Evolutionary conservation across 1,284 basidiomycete genomes (phyloP), one percentile per base, ranked within the genome.

Genomic region (Ganoderma sp.): DNA sequence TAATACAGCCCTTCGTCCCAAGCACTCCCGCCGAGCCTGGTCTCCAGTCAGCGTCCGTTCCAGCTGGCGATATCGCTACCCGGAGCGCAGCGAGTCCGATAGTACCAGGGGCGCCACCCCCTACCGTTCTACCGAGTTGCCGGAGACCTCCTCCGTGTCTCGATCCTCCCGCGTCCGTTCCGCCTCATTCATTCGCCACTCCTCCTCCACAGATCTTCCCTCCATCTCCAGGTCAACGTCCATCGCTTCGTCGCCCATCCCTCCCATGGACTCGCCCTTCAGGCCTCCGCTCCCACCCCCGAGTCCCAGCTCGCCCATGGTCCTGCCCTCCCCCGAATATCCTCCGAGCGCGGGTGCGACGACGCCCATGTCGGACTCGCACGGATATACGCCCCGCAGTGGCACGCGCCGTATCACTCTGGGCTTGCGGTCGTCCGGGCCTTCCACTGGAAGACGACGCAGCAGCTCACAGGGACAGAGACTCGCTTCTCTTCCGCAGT

Each of bases 11-110:
- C 72, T 76, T 54, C 73, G 67, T n/a, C 67, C 71, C 12, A 73
- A 68, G 52, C 54, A 65, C 37, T 42, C 73, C 15, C 73, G 73
- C 10, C 74, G 75, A n/a, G 61, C 74, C 1, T 73, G 71, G 67
- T 77, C 78, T 0, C 74, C 76, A 6, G 67, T 74, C 63, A 74
- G 70, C 57, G 71, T 71, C 17, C 66, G 65, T 17, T 75, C 76
- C 17, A 67, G 66, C 39, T 69, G 73, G 64, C 68, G 67, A 17
- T 67, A 73, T 25, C 71, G 69, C 17, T 65, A 69, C n/a, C 67
- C 65, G 10, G 64, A 67, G n/a, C 69, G 52, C 45, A 68, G 61
- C 10, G 70, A 71, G 42, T 67, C 71, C 22, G 61, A 67, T 19
- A 64, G 64, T n/a, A 71, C 66, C 10, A 69, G 68, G 50, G 66